These are phyloP conservation scores for Colletotrichum zoysiae DNA, from an alignment of 2,329 filamentous ascomycete genomes.

Conservation along the genomic window DNA sequence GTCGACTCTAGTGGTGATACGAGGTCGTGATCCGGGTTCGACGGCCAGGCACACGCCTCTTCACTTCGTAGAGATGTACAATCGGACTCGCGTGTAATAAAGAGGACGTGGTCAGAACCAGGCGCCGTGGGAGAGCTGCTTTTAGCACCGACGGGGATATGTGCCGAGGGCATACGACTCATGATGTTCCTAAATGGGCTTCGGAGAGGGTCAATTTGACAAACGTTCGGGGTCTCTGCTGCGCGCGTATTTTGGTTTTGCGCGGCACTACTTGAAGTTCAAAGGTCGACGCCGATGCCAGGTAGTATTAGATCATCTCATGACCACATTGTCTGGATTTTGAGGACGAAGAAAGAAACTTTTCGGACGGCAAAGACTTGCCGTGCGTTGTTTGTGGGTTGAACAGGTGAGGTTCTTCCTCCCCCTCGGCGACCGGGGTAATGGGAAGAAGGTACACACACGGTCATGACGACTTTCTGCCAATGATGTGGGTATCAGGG, in stretches of 20 bases:
- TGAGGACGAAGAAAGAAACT: slow-evolving; percentile 30
- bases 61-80: slow-evolving; percentile 9
- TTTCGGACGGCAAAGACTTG: background rate
- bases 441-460: slow-evolving; percentile 19
- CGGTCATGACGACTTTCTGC: slow-evolving; percentile 6
- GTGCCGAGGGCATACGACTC: slow-evolving; percentile 22
- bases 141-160: slow-evolving; percentile 40
- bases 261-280: slow-evolving; percentile 11
- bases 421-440: slow-evolving; percentile 22
- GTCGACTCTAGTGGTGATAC: slow-evolving; percentile 30
- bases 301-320: slow-evolving; percentile 28
- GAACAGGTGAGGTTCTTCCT: slow-evolving; percentile 22
- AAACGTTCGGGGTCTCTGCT: background rate
- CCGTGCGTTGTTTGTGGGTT: slow-evolving; percentile 13
- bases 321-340: slow-evolving; percentile 29
- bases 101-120: slow-evolving; percentile 15
- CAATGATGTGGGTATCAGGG: slow-evolving; percentile 16
- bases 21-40: slow-evolving; percentile 17
- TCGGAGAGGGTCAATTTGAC: slow-evolving; percentile 10
- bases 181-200: slow-evolving; percentile 9
- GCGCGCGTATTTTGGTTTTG: slow-evolving; percentile 16
- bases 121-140: slow-evolving; percentile 24
- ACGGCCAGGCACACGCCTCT: background rate
- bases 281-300: slow-evolving; percentile 31
- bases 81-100: slow-evolving; percentile 9